Conservation (phyloP, 352 stramenopile genomes). For the Pythium dissotocum region DNA sequence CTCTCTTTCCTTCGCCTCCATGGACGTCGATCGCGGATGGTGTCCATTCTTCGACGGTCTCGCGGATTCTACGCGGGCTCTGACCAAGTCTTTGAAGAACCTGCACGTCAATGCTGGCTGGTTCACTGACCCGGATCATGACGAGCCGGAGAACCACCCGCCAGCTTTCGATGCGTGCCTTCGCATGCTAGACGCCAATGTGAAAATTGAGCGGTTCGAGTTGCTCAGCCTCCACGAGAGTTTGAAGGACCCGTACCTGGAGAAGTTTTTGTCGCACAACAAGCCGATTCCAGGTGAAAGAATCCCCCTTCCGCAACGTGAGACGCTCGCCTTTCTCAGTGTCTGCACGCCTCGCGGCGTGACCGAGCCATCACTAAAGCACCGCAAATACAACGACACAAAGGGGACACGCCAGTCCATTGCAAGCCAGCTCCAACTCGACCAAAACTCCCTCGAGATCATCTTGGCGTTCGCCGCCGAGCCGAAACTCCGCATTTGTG, state of each 20-base stretch:
- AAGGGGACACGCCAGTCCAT: not conserved
- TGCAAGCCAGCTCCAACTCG: not conserved
- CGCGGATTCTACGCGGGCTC: no score
- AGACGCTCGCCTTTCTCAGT: constrained; percentile 20
- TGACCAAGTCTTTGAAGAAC: no score
- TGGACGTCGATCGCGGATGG: no score
- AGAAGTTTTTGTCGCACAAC: constrained; percentile 14
- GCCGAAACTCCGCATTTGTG: constrained; percentile 7
- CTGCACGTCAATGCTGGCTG: no score
- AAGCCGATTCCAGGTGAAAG: constrained; percentile 13
- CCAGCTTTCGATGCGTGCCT: no score
- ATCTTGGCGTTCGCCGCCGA: not conserved
- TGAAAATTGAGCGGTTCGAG: no score
- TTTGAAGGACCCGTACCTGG: not conserved
- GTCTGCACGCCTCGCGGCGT: not conserved
- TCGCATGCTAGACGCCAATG: no score
- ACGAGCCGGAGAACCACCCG: no score
- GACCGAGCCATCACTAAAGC: not conserved
- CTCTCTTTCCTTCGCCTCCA: not conserved
- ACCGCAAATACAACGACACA: not conserved
- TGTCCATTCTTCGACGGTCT: no score
- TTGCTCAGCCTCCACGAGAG: not conserved
- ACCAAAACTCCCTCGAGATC: not conserved
- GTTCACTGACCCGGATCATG: no score
- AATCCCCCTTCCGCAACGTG: not conserved